Conservation (phyloP, 495 filamentous ascomycete genomes). For the Hypoxylon intermedium region DNA sequence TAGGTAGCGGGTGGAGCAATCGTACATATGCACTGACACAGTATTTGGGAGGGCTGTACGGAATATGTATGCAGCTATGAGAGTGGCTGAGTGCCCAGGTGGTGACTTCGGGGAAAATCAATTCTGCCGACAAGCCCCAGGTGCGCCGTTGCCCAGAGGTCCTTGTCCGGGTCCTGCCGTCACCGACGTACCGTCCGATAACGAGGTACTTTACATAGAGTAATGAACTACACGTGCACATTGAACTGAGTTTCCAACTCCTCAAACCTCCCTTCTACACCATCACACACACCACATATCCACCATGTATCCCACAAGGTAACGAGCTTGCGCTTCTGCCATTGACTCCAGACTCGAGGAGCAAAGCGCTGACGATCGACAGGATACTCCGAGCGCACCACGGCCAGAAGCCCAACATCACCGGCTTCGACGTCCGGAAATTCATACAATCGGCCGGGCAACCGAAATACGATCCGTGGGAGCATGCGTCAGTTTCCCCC, state of each 20-base stretch:
- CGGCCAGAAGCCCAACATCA: constrained; percentile 68
- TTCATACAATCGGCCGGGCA: constrained; percentile 70
- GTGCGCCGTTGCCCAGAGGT: too few species aligned
- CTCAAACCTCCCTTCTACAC: background rate
- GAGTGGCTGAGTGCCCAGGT: too few species aligned
- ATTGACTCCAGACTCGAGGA: background rate
- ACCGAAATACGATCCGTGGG: constrained; percentile 87
- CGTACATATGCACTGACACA: too few species aligned
- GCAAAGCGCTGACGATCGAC: background rate
- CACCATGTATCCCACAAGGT: constrained; percentile 58
- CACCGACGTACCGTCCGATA: background rate
- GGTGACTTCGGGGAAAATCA: background rate
- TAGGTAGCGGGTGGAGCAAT: too few species aligned
- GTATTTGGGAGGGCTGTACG: too few species aligned
- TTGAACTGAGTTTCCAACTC: background rate
- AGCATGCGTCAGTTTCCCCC: constrained; percentile 65
- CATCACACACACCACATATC: background rate
- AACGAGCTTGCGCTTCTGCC: background rate
- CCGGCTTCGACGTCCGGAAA: constrained; percentile 81
- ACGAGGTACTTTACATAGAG: background rate
- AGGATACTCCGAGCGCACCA: constrained; percentile 51
- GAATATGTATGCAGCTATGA: too few species aligned
- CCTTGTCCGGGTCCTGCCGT: background rate
- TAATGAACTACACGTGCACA: background rate
- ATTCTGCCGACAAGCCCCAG: constrained; percentile 6